These are phyloP conservation scores for Ogataea saltuana DNA, from an alignment of 805 yeast genomes.

Conservation along the genomic window DNA sequence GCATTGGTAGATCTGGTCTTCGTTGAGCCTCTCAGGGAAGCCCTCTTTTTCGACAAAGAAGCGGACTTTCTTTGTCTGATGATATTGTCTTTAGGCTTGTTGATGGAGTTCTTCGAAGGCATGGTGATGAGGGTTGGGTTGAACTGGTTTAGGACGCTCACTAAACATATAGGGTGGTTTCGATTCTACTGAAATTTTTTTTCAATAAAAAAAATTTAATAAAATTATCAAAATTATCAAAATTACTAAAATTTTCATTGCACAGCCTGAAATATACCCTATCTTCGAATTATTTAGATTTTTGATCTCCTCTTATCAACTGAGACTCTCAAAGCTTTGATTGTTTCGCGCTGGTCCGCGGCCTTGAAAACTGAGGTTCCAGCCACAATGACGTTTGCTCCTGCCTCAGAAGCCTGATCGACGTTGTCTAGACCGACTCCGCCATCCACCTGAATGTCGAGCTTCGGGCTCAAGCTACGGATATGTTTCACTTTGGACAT, in stretches of 20 bases:
- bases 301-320: slow-evolving; percentile 40
- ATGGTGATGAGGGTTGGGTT: slow-evolving; percentile 34
- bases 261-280: too few species aligned
- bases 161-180: not conserved
- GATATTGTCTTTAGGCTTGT: slow-evolving; percentile 70
- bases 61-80: slow-evolving; percentile 51
- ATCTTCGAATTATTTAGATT: not conserved
- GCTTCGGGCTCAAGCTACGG: slow-evolving; percentile 70
- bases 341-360: slow-evolving; percentile 71
- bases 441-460: slow-evolving; percentile 96
- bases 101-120: slow-evolving; percentile 83
- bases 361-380: slow-evolving; percentile 94
- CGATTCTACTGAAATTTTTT: not conserved
- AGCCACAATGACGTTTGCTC: slow-evolving; percentile 98
- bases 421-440: slow-evolving; percentile 90
- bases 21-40: slow-evolving; percentile 32
- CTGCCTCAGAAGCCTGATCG: slow-evolving; percentile 87
- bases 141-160: not conserved
- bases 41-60: slow-evolving; percentile 54
- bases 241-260: not conserved
- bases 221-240: slow-evolving; percentile 7
- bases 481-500: slow-evolving; percentile 90
- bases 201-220: slow-evolving; percentile 4
- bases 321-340: slow-evolving; percentile 60
- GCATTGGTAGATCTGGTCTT: slow-evolving; percentile 12